These are phyloP conservation scores for Botrytis fabae DNA, from an alignment of 2,329 filamentous ascomycete species.

Conservation along the genomic window DNA sequence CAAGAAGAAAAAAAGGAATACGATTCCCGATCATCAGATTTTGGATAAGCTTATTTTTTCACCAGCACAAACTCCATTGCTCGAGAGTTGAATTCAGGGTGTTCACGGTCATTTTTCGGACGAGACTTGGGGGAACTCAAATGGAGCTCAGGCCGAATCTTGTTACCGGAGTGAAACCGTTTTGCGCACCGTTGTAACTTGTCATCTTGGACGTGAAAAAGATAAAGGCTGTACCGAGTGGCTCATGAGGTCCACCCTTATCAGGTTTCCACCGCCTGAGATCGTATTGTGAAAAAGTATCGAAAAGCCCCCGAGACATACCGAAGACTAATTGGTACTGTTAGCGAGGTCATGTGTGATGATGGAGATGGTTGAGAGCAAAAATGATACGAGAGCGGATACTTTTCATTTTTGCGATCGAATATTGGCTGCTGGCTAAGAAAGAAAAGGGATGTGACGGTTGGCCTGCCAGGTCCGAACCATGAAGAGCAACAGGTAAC, in stretches of 20 bases:
- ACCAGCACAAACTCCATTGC: not conserved
- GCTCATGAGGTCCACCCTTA: conserved; percentile 2
- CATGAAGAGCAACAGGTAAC: not conserved
- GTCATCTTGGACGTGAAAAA: not conserved
- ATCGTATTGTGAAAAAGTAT: not conserved
- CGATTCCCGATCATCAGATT: not conserved
- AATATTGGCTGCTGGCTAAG: not conserved
- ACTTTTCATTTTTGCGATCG: not conserved
- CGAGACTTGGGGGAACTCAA: not conserved
- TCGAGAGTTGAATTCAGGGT: not conserved
- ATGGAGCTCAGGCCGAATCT: conserved; percentile 3
- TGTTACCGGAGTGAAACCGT: conserved; percentile 6
- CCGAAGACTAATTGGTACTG: conserved; percentile 9
- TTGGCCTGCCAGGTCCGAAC: not conserved
- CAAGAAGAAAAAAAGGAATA: not conserved
- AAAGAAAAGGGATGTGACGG: not conserved
- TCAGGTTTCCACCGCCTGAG: conserved; percentile 6
- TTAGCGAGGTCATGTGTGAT: not conserved
- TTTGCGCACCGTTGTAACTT: conserved; percentile 1
- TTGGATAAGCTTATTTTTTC: conserved; percentile 10
- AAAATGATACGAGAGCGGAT: conserved; percentile 1
- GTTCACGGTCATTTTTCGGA: conserved; percentile 6
- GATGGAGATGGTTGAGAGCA: not conserved
- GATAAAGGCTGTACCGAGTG: not conserved
- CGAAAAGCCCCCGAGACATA: conserved; percentile 6